Base-by-base conservation (phyloP, 2,329 filamentous ascomycete species). In the Emergomyces orientalis region DNA sequence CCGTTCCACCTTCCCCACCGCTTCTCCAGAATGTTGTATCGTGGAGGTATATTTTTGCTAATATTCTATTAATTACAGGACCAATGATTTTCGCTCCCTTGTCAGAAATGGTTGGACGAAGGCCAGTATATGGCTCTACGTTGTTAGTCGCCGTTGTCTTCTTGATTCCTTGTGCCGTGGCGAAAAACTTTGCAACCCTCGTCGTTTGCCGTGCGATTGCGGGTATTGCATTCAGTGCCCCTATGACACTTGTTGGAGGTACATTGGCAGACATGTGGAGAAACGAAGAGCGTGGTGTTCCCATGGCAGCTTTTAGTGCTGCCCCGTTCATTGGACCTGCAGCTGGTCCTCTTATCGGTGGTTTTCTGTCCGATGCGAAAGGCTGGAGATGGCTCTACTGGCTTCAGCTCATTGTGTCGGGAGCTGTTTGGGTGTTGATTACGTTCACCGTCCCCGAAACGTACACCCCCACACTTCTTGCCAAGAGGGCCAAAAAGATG, bases 381-480 rank as follows among this genome's bases (percentile, higher is more conserved):
- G 87, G 87, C 45, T 94, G 90, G 90, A 79, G 90, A 67, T 94
- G 89, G 89, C 79, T 94, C 0, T 94, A 94, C 78, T 93, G 89
- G 88, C 84, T 96, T 68, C 90, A 93, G 71, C 79, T 94, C 13
- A 95, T 96, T 70, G 72, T 94, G 14, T 80, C 88, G 32, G 86
- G 81, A 17, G 72, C 87, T 58, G 83, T 88, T 68, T 94, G 88
- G 85, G 64, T 88, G 22, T 73, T 93, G 64, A 91, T 94, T 74
- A 88, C 87, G 37, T 92, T 95, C 75, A 94, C 90, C n/a, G 87
- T 96, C 0, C 90, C 90, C 1, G 91, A 96, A 75, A 96, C 91
- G 0, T 96, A 94, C 73, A 87, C 90, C 0, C 90, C 91, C 0
- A 88, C 85, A 0, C 86, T 96, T 59, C 83, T 97, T 19, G 82